Evolutionary conservation across 2,329 filamentous ascomycete species (phyloP).

Genomic region (Trichoderma oligosporum): DNA sequence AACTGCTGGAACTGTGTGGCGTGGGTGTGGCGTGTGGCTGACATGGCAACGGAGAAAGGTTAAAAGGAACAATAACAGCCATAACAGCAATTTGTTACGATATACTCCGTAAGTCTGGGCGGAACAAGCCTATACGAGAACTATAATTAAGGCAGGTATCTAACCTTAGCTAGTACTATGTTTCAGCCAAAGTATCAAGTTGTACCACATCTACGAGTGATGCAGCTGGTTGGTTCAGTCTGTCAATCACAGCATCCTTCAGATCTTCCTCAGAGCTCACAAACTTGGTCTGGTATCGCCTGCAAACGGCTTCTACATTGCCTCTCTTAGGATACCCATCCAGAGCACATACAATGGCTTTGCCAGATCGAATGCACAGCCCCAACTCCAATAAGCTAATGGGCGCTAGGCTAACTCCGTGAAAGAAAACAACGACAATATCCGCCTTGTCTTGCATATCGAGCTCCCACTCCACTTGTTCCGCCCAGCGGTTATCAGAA

Average conservation of each 20-base stretch:
- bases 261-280: constrained; percentile 43
- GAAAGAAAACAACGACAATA: constrained; percentile 56
- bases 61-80: no score
- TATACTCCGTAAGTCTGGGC: no score
- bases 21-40: not conserved
- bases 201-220: not conserved
- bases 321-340: constrained; percentile 54
- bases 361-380: constrained; percentile 42
- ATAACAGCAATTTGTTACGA: no score
- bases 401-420: constrained; percentile 48
- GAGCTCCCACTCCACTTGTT: constrained; percentile 61
- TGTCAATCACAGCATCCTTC: constrained; percentile 33
- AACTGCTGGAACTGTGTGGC: constrained; percentile 12
- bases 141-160: no score
- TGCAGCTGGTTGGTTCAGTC: constrained; percentile 3
- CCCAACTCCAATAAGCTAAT: constrained; percentile 61
- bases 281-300: constrained; percentile 43
- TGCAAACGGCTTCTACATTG: constrained; percentile 57
- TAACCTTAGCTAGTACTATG: no score
- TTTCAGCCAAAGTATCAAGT: no score
- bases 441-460: constrained; percentile 50
- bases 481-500: constrained; percentile 42
- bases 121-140: no score
- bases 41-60: not conserved
- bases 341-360: constrained; percentile 51